A percentile compares a stretch with the other conserved stretches of the same genome.
phyloP scores from a whole-genome alignment of 164 flowering plant genomes.

The Stephania japonica region DNA sequence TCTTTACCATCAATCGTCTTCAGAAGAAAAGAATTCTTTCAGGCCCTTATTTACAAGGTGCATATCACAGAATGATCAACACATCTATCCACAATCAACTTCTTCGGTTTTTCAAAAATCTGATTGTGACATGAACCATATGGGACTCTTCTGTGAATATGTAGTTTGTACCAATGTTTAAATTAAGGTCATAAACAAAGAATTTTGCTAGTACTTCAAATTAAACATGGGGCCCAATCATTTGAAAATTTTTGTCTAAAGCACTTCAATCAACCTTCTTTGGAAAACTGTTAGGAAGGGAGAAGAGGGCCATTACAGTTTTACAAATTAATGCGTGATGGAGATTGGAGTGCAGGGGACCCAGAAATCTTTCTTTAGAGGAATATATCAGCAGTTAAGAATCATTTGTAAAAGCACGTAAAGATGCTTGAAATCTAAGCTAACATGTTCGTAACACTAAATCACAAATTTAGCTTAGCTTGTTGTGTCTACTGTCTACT shows the following conservation, averaged over 20 bases:
- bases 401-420: conserved; percentile 33
- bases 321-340: neutral
- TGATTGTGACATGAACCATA: neutral
- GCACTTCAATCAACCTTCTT: conserved; percentile 1
- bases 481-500: neutral
- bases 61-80: too few relatives aligned
- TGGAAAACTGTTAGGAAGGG: neutral
- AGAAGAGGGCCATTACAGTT: neutral
- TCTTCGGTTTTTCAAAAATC: neutral
- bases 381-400: conserved; percentile 53
- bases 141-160: neutral
- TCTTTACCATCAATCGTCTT: neutral
- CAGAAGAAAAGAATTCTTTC: too few relatives aligned
- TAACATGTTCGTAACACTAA: conserved; percentile 32
- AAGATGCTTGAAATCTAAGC: conserved; percentile 66
- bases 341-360: conserved; percentile 18
- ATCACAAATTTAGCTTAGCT: neutral
- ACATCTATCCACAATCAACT: too few relatives aligned
- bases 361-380: conserved; percentile 28
- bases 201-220: neutral
- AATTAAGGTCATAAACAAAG: neutral
- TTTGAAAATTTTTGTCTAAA: neutral
- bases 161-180: neutral
- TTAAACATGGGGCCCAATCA: neutral
- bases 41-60: too few relatives aligned